Conservation (phyloP, 495 filamentous ascomycete species). For the Xylaria curta region DNA sequence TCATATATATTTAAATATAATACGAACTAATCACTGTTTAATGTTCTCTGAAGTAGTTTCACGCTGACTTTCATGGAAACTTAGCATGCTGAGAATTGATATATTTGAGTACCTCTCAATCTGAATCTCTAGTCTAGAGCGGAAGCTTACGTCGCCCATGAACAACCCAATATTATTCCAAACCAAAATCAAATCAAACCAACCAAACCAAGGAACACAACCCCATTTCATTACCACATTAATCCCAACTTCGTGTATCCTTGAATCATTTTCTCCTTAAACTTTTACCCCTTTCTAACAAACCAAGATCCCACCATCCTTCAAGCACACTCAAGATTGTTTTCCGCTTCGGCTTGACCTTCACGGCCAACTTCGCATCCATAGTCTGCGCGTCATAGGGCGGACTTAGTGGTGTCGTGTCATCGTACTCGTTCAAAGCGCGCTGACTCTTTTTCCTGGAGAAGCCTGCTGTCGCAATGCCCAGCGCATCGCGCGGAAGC, state of each 20-base stretch:
- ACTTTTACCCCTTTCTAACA: slow-evolving; percentile 42
- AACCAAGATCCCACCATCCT: slow-evolving; percentile 58
- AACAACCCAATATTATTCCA: not conserved
- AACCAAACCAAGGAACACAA: not conserved
- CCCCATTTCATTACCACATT: slow-evolving; percentile 24
- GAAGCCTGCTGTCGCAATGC: slow-evolving; percentile 31
- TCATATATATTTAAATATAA: not conserved
- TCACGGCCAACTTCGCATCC: slow-evolving; percentile 23
- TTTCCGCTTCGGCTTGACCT: slow-evolving; percentile 42
- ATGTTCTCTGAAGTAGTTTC: not conserved
- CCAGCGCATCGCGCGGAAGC: slow-evolving; percentile 36
- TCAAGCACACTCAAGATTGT: slow-evolving; percentile 49
- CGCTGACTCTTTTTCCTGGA: slow-evolving; percentile 29
- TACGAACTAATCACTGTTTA: not conserved
- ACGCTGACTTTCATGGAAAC: not conserved
- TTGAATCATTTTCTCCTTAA: slow-evolving; percentile 28
- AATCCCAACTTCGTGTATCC: not conserved
- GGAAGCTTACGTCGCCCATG: not conserved
- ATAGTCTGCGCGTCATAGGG: slow-evolving; percentile 7
- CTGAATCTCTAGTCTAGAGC: slow-evolving; percentile 8
- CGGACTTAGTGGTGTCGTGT: slow-evolving; percentile 35
- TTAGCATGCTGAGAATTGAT: not conserved
- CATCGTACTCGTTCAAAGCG: slow-evolving; percentile 27
- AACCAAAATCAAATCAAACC: slow-evolving; percentile 1
- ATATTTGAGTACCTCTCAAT: not conserved